Base-by-base conservation (phyloP, 371 early-diverging fungal genomes). In the Batkoa obscura region DNA sequence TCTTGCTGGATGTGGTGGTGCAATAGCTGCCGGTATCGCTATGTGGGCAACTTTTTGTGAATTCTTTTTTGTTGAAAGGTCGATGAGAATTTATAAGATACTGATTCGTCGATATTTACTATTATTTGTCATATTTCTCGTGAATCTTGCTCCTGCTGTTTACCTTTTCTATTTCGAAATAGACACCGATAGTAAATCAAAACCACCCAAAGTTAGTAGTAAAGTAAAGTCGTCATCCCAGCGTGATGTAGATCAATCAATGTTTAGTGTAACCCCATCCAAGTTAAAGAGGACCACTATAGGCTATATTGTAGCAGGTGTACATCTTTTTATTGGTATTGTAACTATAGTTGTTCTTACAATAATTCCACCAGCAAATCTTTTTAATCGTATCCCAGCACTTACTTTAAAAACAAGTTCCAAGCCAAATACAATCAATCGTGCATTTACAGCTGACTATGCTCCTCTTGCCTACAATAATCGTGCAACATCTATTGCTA, bases 391-490 rank as follows among this genome's bases (percentile, higher is more conserved):
- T 31, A 60, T 61, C 34, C 66, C 66, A 54, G 72, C 70, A 61
- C 71, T 71, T 46, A 62, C 62, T 8, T 47, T 65, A 2, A 48
- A 60, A 15, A 61, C 61, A 0, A 67, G 69, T 30, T 50, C 60
- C 2, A 64, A 64, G 48, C 62, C 64, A 49, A 70, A 74, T 17
- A 66, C 84, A 1, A 81, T 81, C 38, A 74, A 73, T 56, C 76
- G 75, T 35, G 71, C 77, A 1, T 91, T 88, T 57, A 85, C 88
- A 0, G 80, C 83, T 33, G 85, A 80, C 58, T 88, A 83, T 64
- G 82, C 89, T 2, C 73, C 75, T 3, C 71, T 88, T 17, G 81
- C 75, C 59, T 62, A 66, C 9, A 77, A 75, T 0, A 85, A 86
- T 47, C 79, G 86, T n/a, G 71, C 78, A 10, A 73, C 85, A 59